These are phyloP conservation scores for Nicotiana attenuata DNA, from an alignment of 257 asterid species.

Conservation along the genomic window DNA sequence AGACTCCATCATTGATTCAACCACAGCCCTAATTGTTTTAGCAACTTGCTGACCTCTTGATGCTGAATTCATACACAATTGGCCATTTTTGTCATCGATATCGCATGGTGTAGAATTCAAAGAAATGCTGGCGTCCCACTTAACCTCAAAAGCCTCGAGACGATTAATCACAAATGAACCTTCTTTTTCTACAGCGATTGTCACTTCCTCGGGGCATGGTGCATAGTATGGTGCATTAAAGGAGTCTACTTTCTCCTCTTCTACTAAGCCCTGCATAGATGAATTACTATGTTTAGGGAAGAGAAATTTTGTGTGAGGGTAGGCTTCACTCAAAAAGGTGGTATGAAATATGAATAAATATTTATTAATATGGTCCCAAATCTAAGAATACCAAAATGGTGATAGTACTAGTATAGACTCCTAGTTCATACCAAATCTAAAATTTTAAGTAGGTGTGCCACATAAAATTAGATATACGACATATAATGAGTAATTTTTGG, in stretches of 20 bases:
- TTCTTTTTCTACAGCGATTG: conserved; percentile 28
- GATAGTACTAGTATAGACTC: not conserved
- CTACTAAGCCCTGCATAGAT: conserved; percentile 25
- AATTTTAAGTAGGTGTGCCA: not conserved
- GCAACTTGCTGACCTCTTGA: conserved; percentile 40
- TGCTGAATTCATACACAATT: not conserved
- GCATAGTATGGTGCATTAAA: conserved; percentile 65
- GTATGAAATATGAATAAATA: not conserved
- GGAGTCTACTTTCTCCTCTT: conserved; percentile 39
- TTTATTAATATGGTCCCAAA: not conserved
- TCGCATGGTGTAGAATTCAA: not conserved
- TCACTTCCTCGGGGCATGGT: conserved; percentile 49
- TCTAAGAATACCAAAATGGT: not conserved
- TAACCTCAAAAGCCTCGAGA: conserved; percentile 30
- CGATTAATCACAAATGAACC: conserved; percentile 40
- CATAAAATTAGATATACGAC: no score
- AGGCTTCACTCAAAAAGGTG: no score
- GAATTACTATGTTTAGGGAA: not conserved
- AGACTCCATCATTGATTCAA: conserved; percentile 49
- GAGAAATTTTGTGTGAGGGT: no score
- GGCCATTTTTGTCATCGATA: not conserved
- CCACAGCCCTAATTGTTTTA: conserved; percentile 50
- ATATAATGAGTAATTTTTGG: no score
- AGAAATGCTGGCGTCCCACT: conserved; percentile 34
- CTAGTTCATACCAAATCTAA: not conserved